Conservation (phyloP, 2,329 filamentous ascomycete genomes). For the Diaporthe longicolla region DNA sequence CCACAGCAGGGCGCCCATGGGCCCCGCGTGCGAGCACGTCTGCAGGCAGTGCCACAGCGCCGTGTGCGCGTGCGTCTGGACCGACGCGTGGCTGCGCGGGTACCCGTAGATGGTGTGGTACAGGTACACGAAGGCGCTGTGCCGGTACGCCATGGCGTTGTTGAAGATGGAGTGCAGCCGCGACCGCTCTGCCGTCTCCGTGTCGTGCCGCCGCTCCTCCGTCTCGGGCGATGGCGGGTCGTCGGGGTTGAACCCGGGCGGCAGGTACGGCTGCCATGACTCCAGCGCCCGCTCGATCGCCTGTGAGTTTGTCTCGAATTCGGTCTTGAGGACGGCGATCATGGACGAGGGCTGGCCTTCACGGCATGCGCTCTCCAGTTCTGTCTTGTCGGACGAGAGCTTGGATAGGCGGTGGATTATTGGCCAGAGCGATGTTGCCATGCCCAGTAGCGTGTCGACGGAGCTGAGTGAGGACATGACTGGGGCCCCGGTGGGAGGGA, state of each 20-base stretch:
- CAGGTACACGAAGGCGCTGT: conserved; percentile 71
- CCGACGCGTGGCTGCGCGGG: conserved; percentile 60
- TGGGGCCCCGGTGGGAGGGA: conserved; percentile 62
- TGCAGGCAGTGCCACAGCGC: conserved; percentile 68
- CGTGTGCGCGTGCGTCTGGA: conserved; percentile 67
- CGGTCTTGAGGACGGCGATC: conserved; percentile 62
- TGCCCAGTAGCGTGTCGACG: conserved; percentile 72
- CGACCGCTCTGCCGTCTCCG: conserved; percentile 53
- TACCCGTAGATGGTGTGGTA: conserved; percentile 68
- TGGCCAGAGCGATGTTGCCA: conserved; percentile 74
- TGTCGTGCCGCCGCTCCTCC: conserved; percentile 43
- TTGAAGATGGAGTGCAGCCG: conserved; percentile 69
- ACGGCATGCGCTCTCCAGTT: conserved; percentile 62
- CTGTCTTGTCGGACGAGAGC: conserved; percentile 66
- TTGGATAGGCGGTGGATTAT: conserved; percentile 73
- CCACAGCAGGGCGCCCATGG: conserved; percentile 76
- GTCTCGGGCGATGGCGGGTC: conserved; percentile 37
- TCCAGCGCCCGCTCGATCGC: conserved; percentile 69
- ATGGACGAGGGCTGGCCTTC: conserved; percentile 55
- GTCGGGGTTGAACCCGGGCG: conserved; percentile 54
- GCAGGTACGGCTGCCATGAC: conserved; percentile 68
- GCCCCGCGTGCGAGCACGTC: conserved; percentile 68
- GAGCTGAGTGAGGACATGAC: conserved; percentile 62
- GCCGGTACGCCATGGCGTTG: conserved; percentile 72
- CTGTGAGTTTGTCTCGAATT: conserved; percentile 65